Conservation (phyloP, 148 eudicot species). For the Heliosperma pusillum region DNA sequence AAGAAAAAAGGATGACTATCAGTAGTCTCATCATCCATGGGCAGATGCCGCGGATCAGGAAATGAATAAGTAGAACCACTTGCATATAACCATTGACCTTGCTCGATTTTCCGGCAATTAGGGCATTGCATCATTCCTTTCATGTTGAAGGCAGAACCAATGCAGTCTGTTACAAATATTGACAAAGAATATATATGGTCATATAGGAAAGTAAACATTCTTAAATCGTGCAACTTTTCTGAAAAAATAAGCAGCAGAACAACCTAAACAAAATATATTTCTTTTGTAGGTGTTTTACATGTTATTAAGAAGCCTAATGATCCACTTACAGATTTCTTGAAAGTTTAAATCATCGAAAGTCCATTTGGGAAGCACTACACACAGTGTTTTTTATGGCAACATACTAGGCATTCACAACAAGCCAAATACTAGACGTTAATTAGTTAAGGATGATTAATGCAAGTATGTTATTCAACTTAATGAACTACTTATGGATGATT, state of each 20-base stretch:
- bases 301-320: not conserved
- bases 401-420: no score
- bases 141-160: constrained; percentile 68
- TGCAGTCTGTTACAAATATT: constrained; percentile 51
- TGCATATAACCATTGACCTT: constrained; percentile 65
- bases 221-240: no score
- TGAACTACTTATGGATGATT: no score
- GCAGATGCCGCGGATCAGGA: constrained; percentile 35
- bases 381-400: no score
- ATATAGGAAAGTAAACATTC: no score
- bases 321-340: not conserved
- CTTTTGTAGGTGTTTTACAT: not conserved
- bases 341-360: no score
- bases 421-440: no score
- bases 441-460: no score
- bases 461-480: no score
- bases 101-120: constrained; percentile 65
- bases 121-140: constrained; percentile 85
- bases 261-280: not conserved
- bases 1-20: constrained; percentile 37
- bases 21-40: constrained; percentile 34
- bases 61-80: constrained; percentile 34
- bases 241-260: not conserved
- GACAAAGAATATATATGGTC: no score
- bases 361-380: no score